Conservation (phyloP, 1,284 basidiomycete genomes). For the Fomitopsis schrenkii region DNA sequence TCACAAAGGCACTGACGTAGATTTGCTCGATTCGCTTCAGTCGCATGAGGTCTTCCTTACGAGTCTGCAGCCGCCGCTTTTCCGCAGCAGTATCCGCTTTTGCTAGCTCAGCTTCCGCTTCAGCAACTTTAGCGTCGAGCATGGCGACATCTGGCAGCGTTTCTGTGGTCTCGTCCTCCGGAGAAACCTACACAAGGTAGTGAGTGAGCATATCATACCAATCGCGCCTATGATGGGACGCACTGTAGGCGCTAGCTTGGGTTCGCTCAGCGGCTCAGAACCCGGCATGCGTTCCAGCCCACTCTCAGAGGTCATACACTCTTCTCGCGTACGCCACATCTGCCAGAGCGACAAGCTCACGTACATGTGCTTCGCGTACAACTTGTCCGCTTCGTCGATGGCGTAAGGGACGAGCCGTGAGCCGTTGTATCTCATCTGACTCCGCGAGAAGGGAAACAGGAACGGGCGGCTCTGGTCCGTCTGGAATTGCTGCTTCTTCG, state of each 20-base stretch:
- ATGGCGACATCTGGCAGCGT: slow-evolving; percentile 64
- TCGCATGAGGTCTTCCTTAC: slow-evolving; percentile 76
- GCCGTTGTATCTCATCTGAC: slow-evolving; percentile 36
- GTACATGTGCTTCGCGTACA: slow-evolving; percentile 91
- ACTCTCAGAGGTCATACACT: slow-evolving; percentile 91
- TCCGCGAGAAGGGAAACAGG: slow-evolving; percentile 88
- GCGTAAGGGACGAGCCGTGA: slow-evolving; percentile 83
- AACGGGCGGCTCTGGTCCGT: slow-evolving; percentile 96
- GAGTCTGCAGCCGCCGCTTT: slow-evolving; percentile 61
- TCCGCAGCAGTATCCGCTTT: slow-evolving; percentile 51
- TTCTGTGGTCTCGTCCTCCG: slow-evolving; percentile 61
- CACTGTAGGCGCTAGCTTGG: slow-evolving; percentile 34
- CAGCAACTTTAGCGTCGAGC: slow-evolving; percentile 67
- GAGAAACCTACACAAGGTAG: slow-evolving; percentile 11
- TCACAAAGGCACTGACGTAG: slow-evolving; percentile 59
- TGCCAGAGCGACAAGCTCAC: slow-evolving; percentile 88
- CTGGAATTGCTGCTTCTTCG: slow-evolving; percentile 98
- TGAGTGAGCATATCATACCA: neutral
- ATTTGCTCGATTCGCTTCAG: slow-evolving; percentile 86
- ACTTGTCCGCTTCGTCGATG: slow-evolving; percentile 91
- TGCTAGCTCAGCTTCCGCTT: slow-evolving; percentile 57
- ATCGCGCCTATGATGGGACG: slow-evolving; percentile 11
- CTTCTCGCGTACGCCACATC: slow-evolving; percentile 93
- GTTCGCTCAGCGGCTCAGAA: slow-evolving; percentile 39
- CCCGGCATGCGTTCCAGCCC: slow-evolving; percentile 81